phyloP scores from a whole-genome alignment of 495 filamentous ascomycete species.

The Xylaria venustula region DNA sequence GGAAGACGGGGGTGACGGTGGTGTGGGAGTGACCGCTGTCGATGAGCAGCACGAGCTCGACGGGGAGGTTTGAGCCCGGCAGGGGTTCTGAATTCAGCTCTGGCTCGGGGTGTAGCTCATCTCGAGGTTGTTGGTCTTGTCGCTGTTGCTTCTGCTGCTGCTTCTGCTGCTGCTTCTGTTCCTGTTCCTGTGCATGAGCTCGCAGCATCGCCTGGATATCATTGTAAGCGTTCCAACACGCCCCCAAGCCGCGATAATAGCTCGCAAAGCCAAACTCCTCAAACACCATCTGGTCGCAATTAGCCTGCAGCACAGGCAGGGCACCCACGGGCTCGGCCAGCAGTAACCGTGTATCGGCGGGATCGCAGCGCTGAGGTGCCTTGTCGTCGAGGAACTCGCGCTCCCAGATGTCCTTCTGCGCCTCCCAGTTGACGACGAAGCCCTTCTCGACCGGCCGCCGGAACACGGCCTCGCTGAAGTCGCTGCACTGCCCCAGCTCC shows the following conservation, averaged over 20 bases:
- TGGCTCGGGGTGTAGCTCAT: no score
- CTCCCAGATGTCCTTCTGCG: constrained; percentile 95
- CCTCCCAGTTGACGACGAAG: constrained; percentile 95
- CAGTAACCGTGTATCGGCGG: constrained; percentile 75
- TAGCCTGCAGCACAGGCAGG: constrained; percentile 72
- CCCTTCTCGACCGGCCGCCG: constrained; percentile 93
- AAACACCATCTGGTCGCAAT: constrained; percentile 95
- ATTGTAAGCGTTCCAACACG: constrained; percentile 80
- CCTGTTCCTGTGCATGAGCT: constrained; percentile 22
- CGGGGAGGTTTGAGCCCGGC: no score
- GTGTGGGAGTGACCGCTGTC: constrained; percentile 94
- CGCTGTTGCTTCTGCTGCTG: no score
- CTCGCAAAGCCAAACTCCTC: constrained; percentile 95
- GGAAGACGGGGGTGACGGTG: constrained; percentile 82
- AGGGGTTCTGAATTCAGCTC: no score
- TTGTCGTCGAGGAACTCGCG: constrained; percentile 79
- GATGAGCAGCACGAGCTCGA: constrained; percentile 81
- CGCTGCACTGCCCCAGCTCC: constrained; percentile 74
- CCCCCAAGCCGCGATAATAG: constrained; percentile 73
- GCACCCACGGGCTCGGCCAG: constrained; percentile 92
- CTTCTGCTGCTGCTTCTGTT: no score
- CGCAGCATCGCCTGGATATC: constrained; percentile 64
- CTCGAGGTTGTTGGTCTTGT: no score
- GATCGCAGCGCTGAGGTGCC: constrained; percentile 66
- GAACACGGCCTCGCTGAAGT: constrained; percentile 88